phyloP scores from a whole-genome alignment of 176 grass and related monocot species.

The Themeda triandra region DNA sequence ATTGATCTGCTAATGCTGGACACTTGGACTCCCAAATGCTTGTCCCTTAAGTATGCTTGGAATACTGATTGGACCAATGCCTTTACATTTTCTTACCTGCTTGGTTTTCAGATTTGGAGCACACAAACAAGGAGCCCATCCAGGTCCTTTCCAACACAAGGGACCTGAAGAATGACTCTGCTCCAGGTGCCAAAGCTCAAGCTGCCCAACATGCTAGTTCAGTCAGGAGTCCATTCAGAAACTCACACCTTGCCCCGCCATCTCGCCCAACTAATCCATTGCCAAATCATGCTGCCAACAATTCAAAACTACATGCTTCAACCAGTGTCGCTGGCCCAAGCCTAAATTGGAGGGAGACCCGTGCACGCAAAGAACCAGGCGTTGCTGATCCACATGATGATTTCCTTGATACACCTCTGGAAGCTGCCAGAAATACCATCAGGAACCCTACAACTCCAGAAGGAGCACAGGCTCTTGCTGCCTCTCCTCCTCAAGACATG shows the following conservation, averaged over 20 bases:
- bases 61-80: background rate
- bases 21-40: background rate
- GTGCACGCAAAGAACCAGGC: slow-evolving; percentile 54
- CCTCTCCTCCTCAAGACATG: slow-evolving; percentile 57
- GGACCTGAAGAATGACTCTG: slow-evolving; percentile 24
- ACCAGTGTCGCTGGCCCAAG: slow-evolving; percentile 15
- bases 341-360: slow-evolving; percentile 64
- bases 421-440: slow-evolving; percentile 40
- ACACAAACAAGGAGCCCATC: slow-evolving; percentile 29
- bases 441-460: slow-evolving; percentile 36
- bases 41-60: background rate
- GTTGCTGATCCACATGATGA: slow-evolving; percentile 71
- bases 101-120: slow-evolving; percentile 44
- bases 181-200: slow-evolving; percentile 24
- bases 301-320: slow-evolving; percentile 41
- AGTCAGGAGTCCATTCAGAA: slow-evolving; percentile 26
- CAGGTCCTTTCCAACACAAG: slow-evolving; percentile 16
- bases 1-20: background rate
- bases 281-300: slow-evolving; percentile 26
- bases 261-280: slow-evolving; percentile 20
- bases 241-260: slow-evolving; percentile 23
- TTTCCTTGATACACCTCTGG: slow-evolving; percentile 83
- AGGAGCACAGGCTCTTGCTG: slow-evolving; percentile 47
- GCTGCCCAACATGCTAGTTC: slow-evolving; percentile 24
- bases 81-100: background rate